Evolutionary conservation across 1,139 yeast genomes (phyloP).

Genomic region (Blastobotrys petasosporus): DNA sequence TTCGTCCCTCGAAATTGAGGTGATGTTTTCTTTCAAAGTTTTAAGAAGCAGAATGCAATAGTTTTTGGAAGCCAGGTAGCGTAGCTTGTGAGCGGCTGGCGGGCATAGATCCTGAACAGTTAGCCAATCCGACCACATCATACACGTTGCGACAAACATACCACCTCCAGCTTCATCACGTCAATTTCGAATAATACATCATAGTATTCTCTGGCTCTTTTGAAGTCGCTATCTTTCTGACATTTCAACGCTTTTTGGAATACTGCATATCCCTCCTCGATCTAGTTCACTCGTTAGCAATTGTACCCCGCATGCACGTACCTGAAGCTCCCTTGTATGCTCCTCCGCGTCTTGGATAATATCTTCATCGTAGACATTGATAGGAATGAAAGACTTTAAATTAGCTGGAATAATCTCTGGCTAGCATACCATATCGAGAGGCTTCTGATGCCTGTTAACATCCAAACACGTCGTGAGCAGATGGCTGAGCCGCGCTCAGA

Average conservation of each 20-base stretch:
- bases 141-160: not conserved
- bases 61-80: slow-evolving; percentile 76
- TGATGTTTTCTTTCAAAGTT: slow-evolving; percentile 36
- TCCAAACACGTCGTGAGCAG: not conserved
- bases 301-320: slow-evolving; percentile 18
- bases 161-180: slow-evolving; percentile 41
- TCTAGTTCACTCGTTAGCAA: slow-evolving; percentile 32
- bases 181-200: slow-evolving; percentile 61
- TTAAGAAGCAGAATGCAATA: slow-evolving; percentile 67
- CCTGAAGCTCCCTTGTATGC: slow-evolving; percentile 76
- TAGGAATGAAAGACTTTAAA: slow-evolving; percentile 68
- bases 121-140: not conserved
- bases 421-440: not conserved
- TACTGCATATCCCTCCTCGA: slow-evolving; percentile 77
- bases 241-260: slow-evolving; percentile 63
- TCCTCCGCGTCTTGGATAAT: slow-evolving; percentile 67
- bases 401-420: no score
- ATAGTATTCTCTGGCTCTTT: slow-evolving; percentile 51
- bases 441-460: not conserved
- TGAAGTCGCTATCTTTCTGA: slow-evolving; percentile 48
- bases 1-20: slow-evolving; percentile 22
- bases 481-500: not conserved
- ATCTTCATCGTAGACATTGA: slow-evolving; percentile 71
- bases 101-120: slow-evolving; percentile 37
- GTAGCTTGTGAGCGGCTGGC: slow-evolving; percentile 64